Evolutionary conservation across 2,329 filamentous ascomycete species (phyloP), one percentile per base, ranked within the genome.

Genomic region (Pseudogymnoascus sp.): DNA sequence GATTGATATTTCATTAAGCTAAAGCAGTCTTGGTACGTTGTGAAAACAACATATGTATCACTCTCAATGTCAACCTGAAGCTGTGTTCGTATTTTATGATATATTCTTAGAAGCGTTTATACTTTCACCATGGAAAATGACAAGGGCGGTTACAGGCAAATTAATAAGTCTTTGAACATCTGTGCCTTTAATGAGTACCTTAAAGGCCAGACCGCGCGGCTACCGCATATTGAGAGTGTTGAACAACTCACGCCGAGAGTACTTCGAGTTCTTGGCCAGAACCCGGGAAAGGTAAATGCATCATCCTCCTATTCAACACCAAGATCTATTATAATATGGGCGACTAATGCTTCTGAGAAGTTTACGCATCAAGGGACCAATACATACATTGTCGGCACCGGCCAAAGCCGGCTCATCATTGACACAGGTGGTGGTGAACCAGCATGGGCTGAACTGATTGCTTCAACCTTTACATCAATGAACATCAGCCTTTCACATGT

Each of bases 331-430:
- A 73, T 76, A 7, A 81, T 85, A 0, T 78, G 96, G 3, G 72
- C 76, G 5, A 73, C 82, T 15, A 87, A 94, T 70, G 78, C 82
- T n/a, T 85, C 85, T 18, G 80, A 76, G 0, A n/a, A 52, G 45
- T 52, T 52, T n/a, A 81, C 83, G 3, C 75, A 88, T 9, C 82
- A 87, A 73, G 86, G 91, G 63, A 96, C 94, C 65, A 99, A 99
- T 72, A 99, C 94, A 35, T 99, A 99, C 72, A 81, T 99, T 15
- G 70, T 99, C 61, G 94, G 94, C 61, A 85, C 81, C 5, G 92
- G 92, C 3, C 71, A 76, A 5, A 74, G 76, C 5, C 85, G 92
- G 8, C 79, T 97, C 61, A 81, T 99, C 19, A 84, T 99, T 68
- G 94, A 99, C 74, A 96, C 92, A 0, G 94, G 89, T 57, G 86